Percentiles rank a stretch among this genome's conserved stretches.
Conservation (phyloP, 352 stramenopile species). For the Salisapilia sapeloensis region DNA sequence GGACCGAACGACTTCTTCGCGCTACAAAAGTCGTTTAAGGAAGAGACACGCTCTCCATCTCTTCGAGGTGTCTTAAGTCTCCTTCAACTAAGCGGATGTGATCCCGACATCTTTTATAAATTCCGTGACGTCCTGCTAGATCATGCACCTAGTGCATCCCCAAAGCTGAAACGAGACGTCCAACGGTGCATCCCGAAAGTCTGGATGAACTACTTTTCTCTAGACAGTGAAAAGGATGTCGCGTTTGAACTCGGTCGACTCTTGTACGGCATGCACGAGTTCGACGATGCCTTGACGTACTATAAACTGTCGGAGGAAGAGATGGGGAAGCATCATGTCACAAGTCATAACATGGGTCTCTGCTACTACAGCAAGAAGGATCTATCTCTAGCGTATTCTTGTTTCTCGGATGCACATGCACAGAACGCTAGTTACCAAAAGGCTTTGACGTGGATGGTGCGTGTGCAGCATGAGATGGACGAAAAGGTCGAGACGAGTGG, state of each 20-base stretch:
- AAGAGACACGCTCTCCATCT: constrained; percentile 62
- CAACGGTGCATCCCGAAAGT: constrained; percentile 64
- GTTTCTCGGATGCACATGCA: constrained; percentile 50
- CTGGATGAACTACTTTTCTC: constrained; percentile 87
- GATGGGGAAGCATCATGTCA: constrained; percentile 91
- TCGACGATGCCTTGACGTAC: constrained; percentile 78
- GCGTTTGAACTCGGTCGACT: constrained; percentile 83
- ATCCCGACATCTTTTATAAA: constrained; percentile 93
- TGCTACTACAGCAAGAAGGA: constrained; percentile 87
- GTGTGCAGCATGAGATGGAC: constrained; percentile 45
- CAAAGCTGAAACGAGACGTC: constrained; percentile 73
- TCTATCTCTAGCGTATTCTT: constrained; percentile 31
- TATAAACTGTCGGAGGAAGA: constrained; percentile 76
- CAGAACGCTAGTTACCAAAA: constrained; percentile 68
- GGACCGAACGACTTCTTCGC: constrained; percentile 92
- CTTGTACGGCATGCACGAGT: constrained; percentile 88
- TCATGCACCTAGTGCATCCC: constrained; percentile 39
- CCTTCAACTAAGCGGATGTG: constrained; percentile 85
- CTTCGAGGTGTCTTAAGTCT: constrained; percentile 81
- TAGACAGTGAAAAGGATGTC: constrained; percentile 88
- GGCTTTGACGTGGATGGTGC: constrained; percentile 62
- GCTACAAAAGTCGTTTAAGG: constrained; percentile 81
- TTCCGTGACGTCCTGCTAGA: constrained; percentile 86
- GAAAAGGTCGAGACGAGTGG: constrained; percentile 1
- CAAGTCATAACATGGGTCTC: constrained; percentile 91